phyloP scores from a whole-genome alignment of 2,329 filamentous ascomycete genomes.

The Podosphaera fusca region DNA sequence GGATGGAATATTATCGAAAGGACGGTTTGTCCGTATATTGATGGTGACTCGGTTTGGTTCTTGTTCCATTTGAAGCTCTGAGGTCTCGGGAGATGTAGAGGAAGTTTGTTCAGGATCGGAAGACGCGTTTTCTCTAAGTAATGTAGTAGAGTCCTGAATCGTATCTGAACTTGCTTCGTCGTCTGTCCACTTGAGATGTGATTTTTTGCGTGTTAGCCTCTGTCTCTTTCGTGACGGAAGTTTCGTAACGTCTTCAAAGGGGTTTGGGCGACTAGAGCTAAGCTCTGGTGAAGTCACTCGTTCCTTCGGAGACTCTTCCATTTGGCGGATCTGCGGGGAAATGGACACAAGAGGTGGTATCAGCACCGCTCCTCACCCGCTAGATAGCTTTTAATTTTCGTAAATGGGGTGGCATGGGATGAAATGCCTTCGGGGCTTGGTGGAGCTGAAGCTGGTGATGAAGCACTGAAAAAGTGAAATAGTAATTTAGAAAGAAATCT shows the following conservation, averaged over 20 bases:
- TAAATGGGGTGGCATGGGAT: not conserved
- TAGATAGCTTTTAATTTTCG: not conserved
- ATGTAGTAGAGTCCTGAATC: conserved; percentile 3
- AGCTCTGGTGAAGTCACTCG: conserved; percentile 38
- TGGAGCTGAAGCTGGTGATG: not conserved
- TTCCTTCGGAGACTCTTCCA: conserved; percentile 24
- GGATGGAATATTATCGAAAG: conserved; percentile 20
- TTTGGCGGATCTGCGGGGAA: conserved; percentile 20
- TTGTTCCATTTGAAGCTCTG: conserved; percentile 18
- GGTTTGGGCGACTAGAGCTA: conserved; percentile 37
- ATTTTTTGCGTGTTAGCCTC: conserved; percentile 32
- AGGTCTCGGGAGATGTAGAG: conserved; percentile 13
- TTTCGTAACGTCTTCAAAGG: conserved; percentile 30
- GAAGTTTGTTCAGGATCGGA: conserved; percentile 15
- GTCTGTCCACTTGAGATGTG: conserved; percentile 29
- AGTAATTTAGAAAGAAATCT: not conserved
- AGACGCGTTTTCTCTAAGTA: conserved; percentile 7
- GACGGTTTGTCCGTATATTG: conserved; percentile 29
- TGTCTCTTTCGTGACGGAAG: conserved; percentile 31
- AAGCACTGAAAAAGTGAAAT: not conserved
- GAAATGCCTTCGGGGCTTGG: not conserved
- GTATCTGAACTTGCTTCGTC: conserved; percentile 6
- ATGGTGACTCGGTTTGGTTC: conserved; percentile 36
- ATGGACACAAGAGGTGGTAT: conserved; percentile 31
- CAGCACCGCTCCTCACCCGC: not conserved